A percentile compares a stretch with the other conserved stretches of the same genome.
Evolutionary conservation across 768 basidiomycete genomes (phyloP).

Genomic region (Macrolepiota dolichaula): DNA sequence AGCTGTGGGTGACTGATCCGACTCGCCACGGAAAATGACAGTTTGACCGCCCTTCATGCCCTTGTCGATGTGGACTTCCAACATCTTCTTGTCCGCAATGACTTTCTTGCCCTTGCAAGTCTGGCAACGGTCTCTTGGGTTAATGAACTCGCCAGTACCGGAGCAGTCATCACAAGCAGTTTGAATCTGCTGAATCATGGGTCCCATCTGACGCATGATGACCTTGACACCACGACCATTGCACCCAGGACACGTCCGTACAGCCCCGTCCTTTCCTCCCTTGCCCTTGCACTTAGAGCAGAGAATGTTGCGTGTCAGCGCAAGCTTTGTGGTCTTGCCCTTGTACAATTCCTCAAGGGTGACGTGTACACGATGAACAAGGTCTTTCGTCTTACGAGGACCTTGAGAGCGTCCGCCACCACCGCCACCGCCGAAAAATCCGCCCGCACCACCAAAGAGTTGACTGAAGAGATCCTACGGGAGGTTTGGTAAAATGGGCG

Average conservation of each 20-base stretch:
- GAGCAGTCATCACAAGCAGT: constrained; percentile 91
- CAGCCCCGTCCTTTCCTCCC: constrained; percentile 97
- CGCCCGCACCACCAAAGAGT: constrained; percentile 85
- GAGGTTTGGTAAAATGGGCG: constrained; percentile 11
- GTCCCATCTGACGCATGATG: constrained; percentile 95
- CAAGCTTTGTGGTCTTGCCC: constrained; percentile 97
- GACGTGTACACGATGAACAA: constrained; percentile 94
- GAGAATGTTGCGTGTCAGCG: constrained; percentile 91
- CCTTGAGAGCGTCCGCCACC: constrained; percentile 63
- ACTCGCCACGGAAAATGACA: constrained; percentile 85
- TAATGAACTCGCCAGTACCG: constrained; percentile 95
- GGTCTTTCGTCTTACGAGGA: constrained; percentile 94
- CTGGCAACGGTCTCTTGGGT: constrained; percentile 87
- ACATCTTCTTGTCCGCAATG: constrained; percentile 88
- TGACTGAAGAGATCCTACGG: constrained; percentile 92
- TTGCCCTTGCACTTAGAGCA: constrained; percentile 93
- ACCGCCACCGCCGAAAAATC: constrained; percentile 72
- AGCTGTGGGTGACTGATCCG: constrained; percentile 86
- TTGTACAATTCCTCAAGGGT: constrained; percentile 98
- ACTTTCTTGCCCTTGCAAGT: constrained; percentile 96
- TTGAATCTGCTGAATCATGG: constrained; percentile 99
- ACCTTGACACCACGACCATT: constrained; percentile 88
- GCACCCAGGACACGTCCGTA: constrained; percentile 74
- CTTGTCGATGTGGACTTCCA: constrained; percentile 98
- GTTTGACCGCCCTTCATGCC: constrained; percentile 96